Evolutionary conservation across 108 stramenopile genomes (phyloP), one percentile per base, ranked within the genome.

Genomic region (Cyclostephanos tholiformis): DNA sequence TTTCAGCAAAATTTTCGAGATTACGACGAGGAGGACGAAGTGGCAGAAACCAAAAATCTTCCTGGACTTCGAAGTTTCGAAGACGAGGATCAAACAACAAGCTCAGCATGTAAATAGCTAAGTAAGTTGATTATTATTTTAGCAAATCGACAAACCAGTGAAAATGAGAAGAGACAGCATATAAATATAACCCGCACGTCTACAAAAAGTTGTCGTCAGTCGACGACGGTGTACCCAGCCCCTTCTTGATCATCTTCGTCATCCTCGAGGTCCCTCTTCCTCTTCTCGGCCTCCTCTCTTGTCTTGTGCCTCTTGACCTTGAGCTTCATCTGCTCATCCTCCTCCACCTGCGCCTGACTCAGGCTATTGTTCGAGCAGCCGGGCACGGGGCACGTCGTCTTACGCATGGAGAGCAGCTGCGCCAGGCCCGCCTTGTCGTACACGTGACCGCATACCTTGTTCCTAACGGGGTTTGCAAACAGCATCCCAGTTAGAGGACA

Each of bases 391-490:
- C 91, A 92, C 8, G 57, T 77, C 11, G 20, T 26, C 27, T 83
- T 83, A 4, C 67, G 43, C 26, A 64, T 79, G 6, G 63, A 25
- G 0, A 90, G 8, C 68, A 83, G 53, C 32, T 87, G 82, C 4
- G 67, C 39, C 48, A 92, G 82, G 8, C 85, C 89, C 20, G 58
- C 77, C 19, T 58, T 59, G 39, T 74, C 78, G 60, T 90, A 92
- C 20, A 78, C 77, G 66, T 92, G 91, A 27, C 71, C 66, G 65
- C 91, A 92, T 13, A 84, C 67, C 51, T 82, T 87, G 65, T 84
- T 90, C 44, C 58, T 78, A 43, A 88, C 85, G 5, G 91, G 91
- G n/a, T 90, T 76, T 49, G 77, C 84, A 59, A 90, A 80, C 19
- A 88, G 52, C 63, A 74, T 82, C 11, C 72, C 76, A 0, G 88